These are phyloP conservation scores for Boletellus ananas DNA, from an alignment of 768 basidiomycete genomes.

Conservation along the genomic window DNA sequence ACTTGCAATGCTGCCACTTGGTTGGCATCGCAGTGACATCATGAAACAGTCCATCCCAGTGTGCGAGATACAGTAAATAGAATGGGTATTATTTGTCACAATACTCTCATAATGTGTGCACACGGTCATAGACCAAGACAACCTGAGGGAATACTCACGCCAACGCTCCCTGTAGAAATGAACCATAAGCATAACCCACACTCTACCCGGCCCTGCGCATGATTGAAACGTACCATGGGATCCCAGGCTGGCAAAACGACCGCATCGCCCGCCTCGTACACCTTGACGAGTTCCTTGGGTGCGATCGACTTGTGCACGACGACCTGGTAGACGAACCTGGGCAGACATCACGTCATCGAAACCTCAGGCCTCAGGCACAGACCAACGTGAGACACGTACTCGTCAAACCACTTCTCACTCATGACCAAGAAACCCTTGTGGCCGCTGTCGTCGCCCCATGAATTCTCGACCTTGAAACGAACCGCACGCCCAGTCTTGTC, in stretches of 20 bases:
- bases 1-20: too few relatives aligned
- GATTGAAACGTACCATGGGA: conserved; percentile 26
- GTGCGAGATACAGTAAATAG: too few relatives aligned
- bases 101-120: too few relatives aligned
- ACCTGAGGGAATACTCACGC: conserved; percentile 10
- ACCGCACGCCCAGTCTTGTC: conserved; percentile 61
- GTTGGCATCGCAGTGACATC: too few relatives aligned
- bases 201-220: background rate
- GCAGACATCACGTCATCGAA: conserved; percentile 1
- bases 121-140: too few relatives aligned
- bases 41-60: too few relatives aligned
- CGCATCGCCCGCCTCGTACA: conserved; percentile 66
- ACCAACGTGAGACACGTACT: conserved; percentile 47
- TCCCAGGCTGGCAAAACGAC: conserved; percentile 87
- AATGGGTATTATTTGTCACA: too few relatives aligned
- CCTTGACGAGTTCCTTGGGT: conserved; percentile 73
- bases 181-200: background rate
- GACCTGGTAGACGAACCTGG: conserved; percentile 87
- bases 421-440: conserved; percentile 90
- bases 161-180: conserved; percentile 18
- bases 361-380: background rate
- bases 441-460: conserved; percentile 77
- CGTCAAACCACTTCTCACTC: conserved; percentile 89
- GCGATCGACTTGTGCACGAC: conserved; percentile 81
- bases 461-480: conserved; percentile 97